Evolutionary conservation across 1,139 yeast genomes (phyloP).

Genomic region (Nakaseomyces sp.): DNA sequence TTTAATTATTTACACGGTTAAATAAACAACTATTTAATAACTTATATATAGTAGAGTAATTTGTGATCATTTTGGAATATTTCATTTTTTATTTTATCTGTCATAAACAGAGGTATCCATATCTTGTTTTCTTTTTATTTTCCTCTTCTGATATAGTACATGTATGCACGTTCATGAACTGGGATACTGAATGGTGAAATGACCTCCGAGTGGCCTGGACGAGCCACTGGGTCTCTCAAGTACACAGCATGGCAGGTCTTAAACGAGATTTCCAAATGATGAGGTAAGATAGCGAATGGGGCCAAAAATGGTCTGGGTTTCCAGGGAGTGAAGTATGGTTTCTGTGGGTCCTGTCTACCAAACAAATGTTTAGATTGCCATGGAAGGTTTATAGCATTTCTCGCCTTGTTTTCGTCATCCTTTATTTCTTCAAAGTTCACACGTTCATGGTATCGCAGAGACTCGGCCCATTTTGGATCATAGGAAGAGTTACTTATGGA

Average conservation of each 20-base stretch:
- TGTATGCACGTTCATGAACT: constrained; percentile 88
- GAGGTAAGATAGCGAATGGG: constrained; percentile 85
- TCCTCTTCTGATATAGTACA: constrained; percentile 83
- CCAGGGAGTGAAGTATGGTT: constrained; percentile 95
- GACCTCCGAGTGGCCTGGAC: constrained; percentile 96
- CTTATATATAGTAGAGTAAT: background rate
- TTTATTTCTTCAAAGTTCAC: constrained; percentile 46
- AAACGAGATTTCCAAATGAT: constrained; percentile 83
- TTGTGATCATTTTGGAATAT: background rate
- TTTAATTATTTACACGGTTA: constrained; percentile 6
- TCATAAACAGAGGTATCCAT: no score
- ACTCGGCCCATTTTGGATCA: constrained; percentile 49
- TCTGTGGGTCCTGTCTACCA: constrained; percentile 70
- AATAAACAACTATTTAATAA: constrained; percentile 1
- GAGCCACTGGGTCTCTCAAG: constrained; percentile 90
- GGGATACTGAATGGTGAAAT: constrained; percentile 80
- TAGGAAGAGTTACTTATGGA: constrained; percentile 33
- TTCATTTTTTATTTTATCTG: background rate
- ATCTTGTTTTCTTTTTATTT: no score
- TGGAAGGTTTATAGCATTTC: constrained; percentile 43
- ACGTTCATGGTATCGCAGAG: constrained; percentile 41
- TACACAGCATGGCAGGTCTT: constrained; percentile 91
- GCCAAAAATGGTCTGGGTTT: constrained; percentile 87
- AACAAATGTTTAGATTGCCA: constrained; percentile 63
- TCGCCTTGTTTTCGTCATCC: constrained; percentile 47